These are phyloP conservation scores for Conidiobolus incongruus DNA, from an alignment of 371 early-diverging fungal genomes.

Conservation along the genomic window DNA sequence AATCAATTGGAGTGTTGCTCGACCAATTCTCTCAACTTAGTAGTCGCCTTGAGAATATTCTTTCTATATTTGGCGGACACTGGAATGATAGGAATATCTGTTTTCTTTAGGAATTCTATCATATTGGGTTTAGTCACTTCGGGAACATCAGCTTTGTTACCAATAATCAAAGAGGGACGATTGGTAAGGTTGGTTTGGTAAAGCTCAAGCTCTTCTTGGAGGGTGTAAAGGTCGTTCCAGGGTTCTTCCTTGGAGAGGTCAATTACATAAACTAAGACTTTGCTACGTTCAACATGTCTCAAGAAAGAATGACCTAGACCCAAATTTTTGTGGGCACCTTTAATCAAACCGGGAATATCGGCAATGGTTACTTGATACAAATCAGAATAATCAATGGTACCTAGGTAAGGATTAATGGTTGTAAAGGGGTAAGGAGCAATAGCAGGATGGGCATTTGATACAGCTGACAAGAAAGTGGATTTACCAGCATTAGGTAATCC, in stretches of 20 bases:
- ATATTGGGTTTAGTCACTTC: slow-evolving; percentile 37
- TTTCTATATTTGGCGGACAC: slow-evolving; percentile 67
- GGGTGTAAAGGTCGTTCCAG: slow-evolving; percentile 46
- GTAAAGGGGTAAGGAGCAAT: slow-evolving; percentile 93
- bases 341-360: slow-evolving; percentile 86
- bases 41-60: slow-evolving; percentile 58
- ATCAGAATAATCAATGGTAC: slow-evolving; percentile 74
- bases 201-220: slow-evolving; percentile 62
- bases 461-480: slow-evolving; percentile 70
- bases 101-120: slow-evolving; percentile 14
- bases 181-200: slow-evolving; percentile 49
- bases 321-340: slow-evolving; percentile 74
- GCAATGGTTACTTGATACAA: slow-evolving; percentile 66
- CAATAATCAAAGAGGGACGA: slow-evolving; percentile 63
- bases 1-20: too few species aligned
- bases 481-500: slow-evolving; percentile 96
- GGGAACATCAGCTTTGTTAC: slow-evolving; percentile 82
- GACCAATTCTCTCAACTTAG: slow-evolving; percentile 38
- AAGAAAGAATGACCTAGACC: slow-evolving; percentile 90
- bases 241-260: slow-evolving; percentile 48
- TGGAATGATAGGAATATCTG: slow-evolving; percentile 46
- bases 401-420: slow-evolving; percentile 87
- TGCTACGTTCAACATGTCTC: slow-evolving; percentile 77
- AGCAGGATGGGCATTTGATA: slow-evolving; percentile 88
- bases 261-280: slow-evolving; percentile 72